Conservation (phyloP, 208 protist species). For the Trypanosoma theileri region DNA sequence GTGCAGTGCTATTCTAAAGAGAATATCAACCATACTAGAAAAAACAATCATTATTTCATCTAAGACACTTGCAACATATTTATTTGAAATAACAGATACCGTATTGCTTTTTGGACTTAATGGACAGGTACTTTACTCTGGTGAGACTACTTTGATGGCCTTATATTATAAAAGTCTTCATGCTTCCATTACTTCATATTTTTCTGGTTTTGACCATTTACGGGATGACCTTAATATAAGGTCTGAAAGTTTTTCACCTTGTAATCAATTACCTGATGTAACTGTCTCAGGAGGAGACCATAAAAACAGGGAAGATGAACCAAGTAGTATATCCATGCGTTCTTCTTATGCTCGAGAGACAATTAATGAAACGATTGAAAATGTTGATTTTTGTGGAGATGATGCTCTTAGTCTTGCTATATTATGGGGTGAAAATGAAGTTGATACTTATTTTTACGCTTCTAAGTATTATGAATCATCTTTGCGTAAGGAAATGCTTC, state of each 20-base stretch:
- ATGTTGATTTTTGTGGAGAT: slow-evolving; percentile 21
- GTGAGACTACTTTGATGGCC: slow-evolving; percentile 25
- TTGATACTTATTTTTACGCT: slow-evolving; percentile 54
- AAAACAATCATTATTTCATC: slow-evolving; percentile 65
- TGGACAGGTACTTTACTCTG: slow-evolving; percentile 55
- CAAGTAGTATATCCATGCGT: slow-evolving; percentile 7
- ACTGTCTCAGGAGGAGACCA: not conserved
- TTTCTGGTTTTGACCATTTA: not conserved
- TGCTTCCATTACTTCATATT: slow-evolving; percentile 15
- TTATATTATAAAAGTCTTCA: slow-evolving; percentile 54
- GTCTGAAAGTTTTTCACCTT: no score
- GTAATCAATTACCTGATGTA: no score
- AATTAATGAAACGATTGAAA: not conserved
- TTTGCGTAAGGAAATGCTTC: slow-evolving; percentile 29
- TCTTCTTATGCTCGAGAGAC: slow-evolving; percentile 6
- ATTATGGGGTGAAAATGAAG: slow-evolving; percentile 57
- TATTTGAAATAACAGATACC: slow-evolving; percentile 40
- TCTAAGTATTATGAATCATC: slow-evolving; percentile 59
- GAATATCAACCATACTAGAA: slow-evolving; percentile 33
- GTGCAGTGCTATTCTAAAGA: slow-evolving; percentile 32
- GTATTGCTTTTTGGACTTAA: slow-evolving; percentile 41
- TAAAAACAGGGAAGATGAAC: not conserved
- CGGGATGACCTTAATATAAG: no score
- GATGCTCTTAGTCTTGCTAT: slow-evolving; percentile 51
- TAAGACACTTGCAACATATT: slow-evolving; percentile 33